phyloP scores from a whole-genome alignment of 192 early-diverging fungal species.

The Chytriomyces sp. region DNA sequence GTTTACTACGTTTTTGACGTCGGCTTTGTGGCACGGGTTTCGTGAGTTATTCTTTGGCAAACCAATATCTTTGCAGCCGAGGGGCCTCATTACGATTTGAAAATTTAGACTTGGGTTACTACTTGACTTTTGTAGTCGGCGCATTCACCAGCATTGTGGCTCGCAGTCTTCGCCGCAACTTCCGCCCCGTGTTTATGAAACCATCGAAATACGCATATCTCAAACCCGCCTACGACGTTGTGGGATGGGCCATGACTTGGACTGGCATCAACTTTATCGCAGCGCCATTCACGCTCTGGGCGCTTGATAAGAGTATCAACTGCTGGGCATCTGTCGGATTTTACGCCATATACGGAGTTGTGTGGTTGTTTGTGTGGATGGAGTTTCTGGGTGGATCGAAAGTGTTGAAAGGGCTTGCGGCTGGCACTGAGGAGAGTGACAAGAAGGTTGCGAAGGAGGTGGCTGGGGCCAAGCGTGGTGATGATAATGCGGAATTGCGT shows the following conservation, averaged over 20 bases:
- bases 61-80: too few relatives aligned
- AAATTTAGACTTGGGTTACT: conserved; percentile 54
- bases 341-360: conserved; percentile 25
- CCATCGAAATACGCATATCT: conserved; percentile 39
- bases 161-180: conserved; percentile 61
- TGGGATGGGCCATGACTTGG: conserved; percentile 61
- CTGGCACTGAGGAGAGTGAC: not conserved
- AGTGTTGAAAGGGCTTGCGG: not conserved
- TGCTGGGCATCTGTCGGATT: conserved; percentile 36
- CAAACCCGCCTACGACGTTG: conserved; percentile 71
- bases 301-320: conserved; percentile 29
- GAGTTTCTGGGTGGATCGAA: conserved; percentile 29
- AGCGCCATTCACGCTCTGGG: conserved; percentile 43
- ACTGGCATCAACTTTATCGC: conserved; percentile 44
- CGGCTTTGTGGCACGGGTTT: conserved; percentile 97
- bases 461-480: not conserved
- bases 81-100: not conserved
- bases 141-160: conserved; percentile 62
- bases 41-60: conserved; percentile 47
- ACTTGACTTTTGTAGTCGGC: conserved; percentile 53
- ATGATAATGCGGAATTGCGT: not conserved
- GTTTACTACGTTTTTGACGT: conserved; percentile 77
- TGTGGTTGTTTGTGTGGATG: conserved; percentile 30
- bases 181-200: conserved; percentile 66
- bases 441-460: not conserved